Conservation (phyloP, 768 basidiomycete species). For the Lentinula sp. region DNA sequence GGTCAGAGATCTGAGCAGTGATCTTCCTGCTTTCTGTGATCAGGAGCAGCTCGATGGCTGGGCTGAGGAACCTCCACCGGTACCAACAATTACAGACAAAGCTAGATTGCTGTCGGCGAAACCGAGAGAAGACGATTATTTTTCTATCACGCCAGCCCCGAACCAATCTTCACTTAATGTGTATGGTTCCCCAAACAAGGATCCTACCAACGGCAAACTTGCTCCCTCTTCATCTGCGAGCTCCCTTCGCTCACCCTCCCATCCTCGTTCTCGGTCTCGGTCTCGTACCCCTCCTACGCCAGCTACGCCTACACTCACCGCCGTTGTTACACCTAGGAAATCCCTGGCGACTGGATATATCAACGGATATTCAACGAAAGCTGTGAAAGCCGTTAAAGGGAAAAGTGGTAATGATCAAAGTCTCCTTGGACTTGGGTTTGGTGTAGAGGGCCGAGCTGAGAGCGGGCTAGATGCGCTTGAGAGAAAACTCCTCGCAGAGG, state of each 20-base stretch:
- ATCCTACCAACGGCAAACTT: background rate
- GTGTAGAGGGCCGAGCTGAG: slow-evolving; percentile 18
- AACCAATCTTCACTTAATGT: background rate
- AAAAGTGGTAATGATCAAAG: background rate
- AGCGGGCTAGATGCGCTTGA: slow-evolving; percentile 74
- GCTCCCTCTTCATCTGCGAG: background rate
- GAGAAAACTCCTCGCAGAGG: slow-evolving; percentile 58
- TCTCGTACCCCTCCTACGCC: slow-evolving; percentile 28
- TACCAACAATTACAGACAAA: slow-evolving; percentile 37
- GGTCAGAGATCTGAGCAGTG: slow-evolving; percentile 22
- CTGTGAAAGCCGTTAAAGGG: slow-evolving; percentile 12
- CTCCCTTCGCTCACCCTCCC: slow-evolving; percentile 2
- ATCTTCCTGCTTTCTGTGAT: slow-evolving; percentile 19
- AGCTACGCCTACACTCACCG: slow-evolving; percentile 48
- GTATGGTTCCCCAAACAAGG: background rate
- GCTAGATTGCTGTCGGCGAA: slow-evolving; percentile 19
- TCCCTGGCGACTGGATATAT: background rate
- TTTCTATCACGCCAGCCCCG: background rate
- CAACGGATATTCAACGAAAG: background rate
- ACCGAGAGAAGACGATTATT: slow-evolving; percentile 7
- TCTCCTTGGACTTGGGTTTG: background rate
- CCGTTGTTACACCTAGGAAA: slow-evolving; percentile 29
- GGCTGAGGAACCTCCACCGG: slow-evolving; percentile 33
- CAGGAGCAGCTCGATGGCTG: slow-evolving; percentile 10
- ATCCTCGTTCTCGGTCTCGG: slow-evolving; percentile 1